Conservation (phyloP, 2,329 filamentous ascomycete species). For the Curvularia lunata region DNA sequence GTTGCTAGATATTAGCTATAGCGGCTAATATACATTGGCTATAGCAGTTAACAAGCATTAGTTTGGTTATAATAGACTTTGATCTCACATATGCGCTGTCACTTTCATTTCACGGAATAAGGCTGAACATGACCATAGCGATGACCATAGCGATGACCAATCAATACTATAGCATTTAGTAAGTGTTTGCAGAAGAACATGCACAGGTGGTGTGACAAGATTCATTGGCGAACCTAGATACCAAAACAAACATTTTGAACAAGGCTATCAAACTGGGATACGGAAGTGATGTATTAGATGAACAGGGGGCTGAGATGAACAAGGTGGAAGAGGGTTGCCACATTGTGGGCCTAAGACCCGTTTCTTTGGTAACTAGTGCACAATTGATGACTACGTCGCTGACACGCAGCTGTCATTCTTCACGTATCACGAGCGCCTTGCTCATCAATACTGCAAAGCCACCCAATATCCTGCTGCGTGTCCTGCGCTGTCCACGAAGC, state of each 20-base stretch:
- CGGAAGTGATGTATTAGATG: neutral
- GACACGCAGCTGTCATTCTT: neutral
- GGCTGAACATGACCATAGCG: neutral
- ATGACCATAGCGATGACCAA: neutral
- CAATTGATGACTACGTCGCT: neutral
- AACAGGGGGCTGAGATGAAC: slow-evolving; percentile 11
- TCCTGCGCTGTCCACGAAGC: neutral
- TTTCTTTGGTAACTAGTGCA: neutral
- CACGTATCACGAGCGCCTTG: slow-evolving; percentile 6
- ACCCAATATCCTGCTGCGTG: slow-evolving; percentile 6
- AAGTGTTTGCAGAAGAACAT: neutral
- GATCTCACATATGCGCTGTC: neutral
- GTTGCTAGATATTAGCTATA: no score
- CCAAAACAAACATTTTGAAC: no score
- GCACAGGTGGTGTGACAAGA: neutral
- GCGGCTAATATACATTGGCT: no score
- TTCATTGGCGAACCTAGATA: neutral
- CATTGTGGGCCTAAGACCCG: slow-evolving; percentile 3
- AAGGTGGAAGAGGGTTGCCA: slow-evolving; percentile 12
- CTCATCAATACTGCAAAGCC: slow-evolving; percentile 20
- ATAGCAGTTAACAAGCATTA: neutral
- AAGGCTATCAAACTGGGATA: no score
- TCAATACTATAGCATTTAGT: neutral
- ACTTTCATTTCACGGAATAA: neutral
- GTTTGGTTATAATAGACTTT: neutral